Percentiles rank a stretch among this genome's conserved stretches.
Evolutionary conservation across 1,139 yeast species (phyloP).

Genomic region (Pichia sp.): DNA sequence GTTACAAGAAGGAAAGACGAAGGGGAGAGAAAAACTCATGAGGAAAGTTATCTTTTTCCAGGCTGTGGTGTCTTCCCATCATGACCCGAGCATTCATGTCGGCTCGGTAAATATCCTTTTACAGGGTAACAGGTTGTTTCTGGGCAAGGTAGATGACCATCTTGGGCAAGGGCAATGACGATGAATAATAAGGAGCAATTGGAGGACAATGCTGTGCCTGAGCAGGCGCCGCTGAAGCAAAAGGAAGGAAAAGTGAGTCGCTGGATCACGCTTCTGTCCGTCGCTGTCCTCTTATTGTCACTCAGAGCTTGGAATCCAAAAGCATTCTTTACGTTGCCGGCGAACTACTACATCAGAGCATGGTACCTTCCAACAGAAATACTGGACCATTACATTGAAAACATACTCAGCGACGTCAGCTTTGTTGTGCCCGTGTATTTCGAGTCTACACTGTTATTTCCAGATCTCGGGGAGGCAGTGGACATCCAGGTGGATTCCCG

Average conservation of each 20-base stretch:
- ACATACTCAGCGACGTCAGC: constrained; percentile 29
- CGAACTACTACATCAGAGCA: constrained; percentile 5
- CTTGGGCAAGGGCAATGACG: neutral
- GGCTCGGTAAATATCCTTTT: neutral
- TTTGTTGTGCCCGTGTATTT: constrained; percentile 33
- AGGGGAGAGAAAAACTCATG: neutral
- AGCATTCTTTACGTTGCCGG: constrained; percentile 2
- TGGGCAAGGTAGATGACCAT: no score
- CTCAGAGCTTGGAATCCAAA: neutral
- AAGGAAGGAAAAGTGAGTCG: neutral
- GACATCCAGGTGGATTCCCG: constrained; percentile 39
- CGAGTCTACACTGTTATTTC: constrained; percentile 39
- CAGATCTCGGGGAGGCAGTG: constrained; percentile 44
- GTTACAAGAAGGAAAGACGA: neutral
- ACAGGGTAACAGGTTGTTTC: no score
- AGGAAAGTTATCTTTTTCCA: neutral
- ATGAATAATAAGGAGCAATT: neutral
- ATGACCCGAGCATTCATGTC: neutral
- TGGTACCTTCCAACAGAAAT: constrained; percentile 18
- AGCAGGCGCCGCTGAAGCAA: neutral
- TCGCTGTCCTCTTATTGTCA: neutral
- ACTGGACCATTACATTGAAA: constrained; percentile 22
- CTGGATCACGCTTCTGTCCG: neutral
- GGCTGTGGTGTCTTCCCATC: neutral
- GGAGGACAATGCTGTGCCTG: neutral